Evolutionary conservation across 2,329 filamentous ascomycete species (phyloP), one percentile per base, ranked within the genome.

Genomic region (Paecilomyces fulvus): DNA sequence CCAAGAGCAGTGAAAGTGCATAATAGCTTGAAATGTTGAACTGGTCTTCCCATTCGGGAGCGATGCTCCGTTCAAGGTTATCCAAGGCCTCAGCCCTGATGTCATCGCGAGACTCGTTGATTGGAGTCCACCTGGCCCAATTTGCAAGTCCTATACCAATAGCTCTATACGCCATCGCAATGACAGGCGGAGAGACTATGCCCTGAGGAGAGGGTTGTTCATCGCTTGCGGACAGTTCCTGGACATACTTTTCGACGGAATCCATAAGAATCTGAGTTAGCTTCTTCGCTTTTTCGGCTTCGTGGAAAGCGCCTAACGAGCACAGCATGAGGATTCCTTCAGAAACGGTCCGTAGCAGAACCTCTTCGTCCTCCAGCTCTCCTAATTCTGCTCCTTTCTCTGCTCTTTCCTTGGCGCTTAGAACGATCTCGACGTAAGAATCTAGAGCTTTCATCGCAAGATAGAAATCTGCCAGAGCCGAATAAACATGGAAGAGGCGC

Each of bases 391-490:
- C 80, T 23, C 77, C 77, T 73, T 95, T 95, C 64, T 89, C 85
- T 2, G 90, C 85, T 46, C 92, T 83, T 20, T 90, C 89, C 73
- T 92, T 95, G 56, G 87, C 90, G 67, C 88, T 88, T 59, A 86
- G 87, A 55, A 96, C 83, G 61, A 99, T 89, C 55, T 95, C 89
- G 37, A 95, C 78, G 70, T 97, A 99, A 0, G 92, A 92, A 69
- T 95, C 88, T 60, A 96, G 89, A 0, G 94, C 89, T 67, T 91
- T 91, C 70, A 95, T 86, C 1, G 92, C 92, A 52, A 97, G 77
- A 56, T 96, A 90, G 62, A 96, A 97, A 64, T 99, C 92, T 8
- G 91, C 90, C 17, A 96, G 79, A 2, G 90, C 83, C 17, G 92
- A 79, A 70, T 99, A 94, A 1, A 96, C 87, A 10, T 85, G 87